A percentile compares a stretch with the other conserved stretches of the same genome.
Conservation (phyloP, 2,329 filamentous ascomycete genomes). For the Aspergillus phoenicis region DNA sequence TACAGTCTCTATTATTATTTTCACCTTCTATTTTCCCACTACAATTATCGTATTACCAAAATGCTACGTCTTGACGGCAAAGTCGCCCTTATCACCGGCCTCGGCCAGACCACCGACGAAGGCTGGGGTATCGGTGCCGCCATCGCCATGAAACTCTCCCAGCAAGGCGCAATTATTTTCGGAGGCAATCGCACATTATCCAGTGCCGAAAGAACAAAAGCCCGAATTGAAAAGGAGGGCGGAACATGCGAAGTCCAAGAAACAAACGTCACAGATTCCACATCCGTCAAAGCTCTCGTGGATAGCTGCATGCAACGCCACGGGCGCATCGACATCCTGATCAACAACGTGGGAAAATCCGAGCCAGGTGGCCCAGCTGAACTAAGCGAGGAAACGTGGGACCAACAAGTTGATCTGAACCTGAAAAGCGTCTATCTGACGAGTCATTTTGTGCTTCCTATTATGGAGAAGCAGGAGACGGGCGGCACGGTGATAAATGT, state of each 20-base stretch:
- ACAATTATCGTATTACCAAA: slow-evolving; percentile 15
- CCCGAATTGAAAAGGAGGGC: slow-evolving; percentile 40
- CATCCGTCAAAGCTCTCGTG: slow-evolving; percentile 56
- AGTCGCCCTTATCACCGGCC: slow-evolving; percentile 29
- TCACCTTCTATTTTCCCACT: no score
- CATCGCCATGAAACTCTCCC: slow-evolving; percentile 51
- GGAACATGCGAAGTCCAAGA: slow-evolving; percentile 46
- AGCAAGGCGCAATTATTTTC: slow-evolving; percentile 53
- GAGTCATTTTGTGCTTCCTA: slow-evolving; percentile 43
- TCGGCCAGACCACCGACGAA: slow-evolving; percentile 41
- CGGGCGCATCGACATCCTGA: slow-evolving; percentile 60
- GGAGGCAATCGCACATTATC: slow-evolving; percentile 54
- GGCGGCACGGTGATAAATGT: slow-evolving; percentile 52
- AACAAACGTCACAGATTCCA: slow-evolving; percentile 56
- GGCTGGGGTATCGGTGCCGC: slow-evolving; percentile 57
- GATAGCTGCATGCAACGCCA: slow-evolving; percentile 55
- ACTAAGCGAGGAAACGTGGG: slow-evolving; percentile 55
- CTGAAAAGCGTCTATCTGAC: slow-evolving; percentile 59
- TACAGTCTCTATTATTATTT: no score
- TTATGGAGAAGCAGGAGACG: slow-evolving; percentile 29
- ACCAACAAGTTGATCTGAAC: slow-evolving; percentile 58
- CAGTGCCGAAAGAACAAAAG: slow-evolving; percentile 44
- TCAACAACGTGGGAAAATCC: slow-evolving; percentile 63
- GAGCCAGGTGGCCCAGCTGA: slow-evolving; percentile 55
- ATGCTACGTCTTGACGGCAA: slow-evolving; percentile 27